Evolutionary conservation across 148 eudicot species (phyloP).

Genomic region (Mesembryanthemum crystallinum): DNA sequence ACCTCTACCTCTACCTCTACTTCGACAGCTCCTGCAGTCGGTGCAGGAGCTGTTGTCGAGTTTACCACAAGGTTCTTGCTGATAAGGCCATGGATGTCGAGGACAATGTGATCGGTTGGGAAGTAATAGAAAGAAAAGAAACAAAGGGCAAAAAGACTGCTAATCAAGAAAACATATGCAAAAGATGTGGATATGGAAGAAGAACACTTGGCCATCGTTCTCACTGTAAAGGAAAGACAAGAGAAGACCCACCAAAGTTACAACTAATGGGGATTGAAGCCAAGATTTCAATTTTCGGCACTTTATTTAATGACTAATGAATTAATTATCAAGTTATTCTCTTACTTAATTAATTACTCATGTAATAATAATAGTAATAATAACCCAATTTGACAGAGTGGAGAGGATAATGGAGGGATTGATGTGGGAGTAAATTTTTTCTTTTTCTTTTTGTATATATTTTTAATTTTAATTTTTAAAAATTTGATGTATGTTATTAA

Average conservation of each 20-base stretch:
- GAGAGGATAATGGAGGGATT: neutral
- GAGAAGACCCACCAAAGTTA: neutral
- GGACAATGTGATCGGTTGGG: neutral
- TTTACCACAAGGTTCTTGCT: neutral
- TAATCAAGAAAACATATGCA: conserved; percentile 18
- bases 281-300: neutral
- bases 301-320: no score
- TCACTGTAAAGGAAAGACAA: neutral
- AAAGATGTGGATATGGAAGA: conserved; percentile 19
- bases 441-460: neutral
- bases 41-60: neutral
- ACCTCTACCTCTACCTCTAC: neutral
- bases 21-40: neutral
- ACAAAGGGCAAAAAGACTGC: conserved; percentile 12
- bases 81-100: conserved; percentile 1
- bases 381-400: conserved; percentile 12
- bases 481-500: no score
- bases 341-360: neutral
- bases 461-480: neutral
- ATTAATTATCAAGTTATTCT: no score
- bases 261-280: neutral
- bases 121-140: conserved; percentile 14
- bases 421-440: neutral
- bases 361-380: neutral
- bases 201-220: conserved; percentile 27